Conservation (phyloP, 208 protist species). For the Kentomonas sorsogonicus region DNA sequence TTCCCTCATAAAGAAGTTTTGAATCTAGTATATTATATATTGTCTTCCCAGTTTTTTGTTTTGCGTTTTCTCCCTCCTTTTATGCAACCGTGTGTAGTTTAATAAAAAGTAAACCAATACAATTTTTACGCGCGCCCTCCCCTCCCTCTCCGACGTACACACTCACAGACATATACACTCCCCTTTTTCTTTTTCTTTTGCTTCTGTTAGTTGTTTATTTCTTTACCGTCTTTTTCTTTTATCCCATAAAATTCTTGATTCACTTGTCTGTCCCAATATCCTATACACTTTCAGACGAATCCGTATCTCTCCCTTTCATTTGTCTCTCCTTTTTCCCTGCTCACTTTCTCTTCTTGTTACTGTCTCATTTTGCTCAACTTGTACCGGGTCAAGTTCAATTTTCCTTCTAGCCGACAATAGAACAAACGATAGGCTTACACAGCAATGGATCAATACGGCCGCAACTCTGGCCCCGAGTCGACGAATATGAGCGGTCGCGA, state of each 20-base stretch:
- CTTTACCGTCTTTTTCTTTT: constrained; percentile 9
- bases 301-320: constrained; percentile 1
- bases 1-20: neutral
- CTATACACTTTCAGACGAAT: too few species aligned
- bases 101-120: constrained; percentile 5
- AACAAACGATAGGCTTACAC: too few species aligned
- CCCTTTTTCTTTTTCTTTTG: constrained; percentile 17
- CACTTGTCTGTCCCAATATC: neutral
- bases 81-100: too few species aligned
- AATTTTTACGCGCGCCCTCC: too few species aligned
- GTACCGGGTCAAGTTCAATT: neutral
- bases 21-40: neutral
- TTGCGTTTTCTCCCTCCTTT: constrained; percentile 10
- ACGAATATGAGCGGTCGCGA: too few species aligned
- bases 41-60: constrained; percentile 14
- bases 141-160: neutral
- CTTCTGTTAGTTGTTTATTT: neutral
- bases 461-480: too few species aligned
- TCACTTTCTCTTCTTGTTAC: neutral
- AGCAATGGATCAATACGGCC: too few species aligned
- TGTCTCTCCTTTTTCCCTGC: constrained; percentile 5
- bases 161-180: neutral
- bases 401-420: neutral
- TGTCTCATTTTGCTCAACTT: neutral
- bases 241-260: neutral